Conservation (phyloP, 2,329 filamentous ascomycete species). For the Zymoseptoria crescenta region DNA sequence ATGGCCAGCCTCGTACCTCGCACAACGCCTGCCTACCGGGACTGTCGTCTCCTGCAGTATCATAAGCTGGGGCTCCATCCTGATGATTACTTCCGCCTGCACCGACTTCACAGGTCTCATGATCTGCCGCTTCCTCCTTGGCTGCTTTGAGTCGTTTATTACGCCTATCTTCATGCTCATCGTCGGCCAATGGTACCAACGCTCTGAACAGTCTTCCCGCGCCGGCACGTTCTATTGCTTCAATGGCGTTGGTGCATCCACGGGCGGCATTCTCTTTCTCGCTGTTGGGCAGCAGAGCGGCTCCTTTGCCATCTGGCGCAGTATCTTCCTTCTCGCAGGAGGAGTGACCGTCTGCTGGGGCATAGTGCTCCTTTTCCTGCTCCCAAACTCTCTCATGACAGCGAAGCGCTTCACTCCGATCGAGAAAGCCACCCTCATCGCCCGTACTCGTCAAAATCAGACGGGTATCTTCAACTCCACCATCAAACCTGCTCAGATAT, state of each 20-base stretch:
- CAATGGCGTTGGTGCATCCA: slow-evolving; percentile 65
- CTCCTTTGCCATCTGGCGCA: slow-evolving; percentile 33
- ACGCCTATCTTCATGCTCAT: slow-evolving; percentile 32
- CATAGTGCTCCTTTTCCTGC: slow-evolving; percentile 51
- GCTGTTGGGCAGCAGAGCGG: slow-evolving; percentile 32
- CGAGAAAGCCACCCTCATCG: slow-evolving; percentile 40
- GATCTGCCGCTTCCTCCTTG: slow-evolving; percentile 55
- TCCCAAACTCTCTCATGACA: slow-evolving; percentile 63
- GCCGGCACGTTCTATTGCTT: slow-evolving; percentile 56
- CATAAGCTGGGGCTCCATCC: slow-evolving; percentile 52
- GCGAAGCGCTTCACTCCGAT: slow-evolving; percentile 60
- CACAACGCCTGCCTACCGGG: slow-evolving; percentile 29
- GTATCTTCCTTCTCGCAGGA: slow-evolving; percentile 60
- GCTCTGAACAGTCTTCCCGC: slow-evolving; percentile 43
- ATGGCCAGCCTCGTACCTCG: slow-evolving; percentile 21
- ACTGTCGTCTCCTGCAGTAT: slow-evolving; percentile 37
- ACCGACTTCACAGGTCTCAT: slow-evolving; percentile 53
- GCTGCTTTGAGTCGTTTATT: slow-evolving; percentile 62
- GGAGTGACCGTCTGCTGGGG: slow-evolving; percentile 56
- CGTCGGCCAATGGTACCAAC: slow-evolving; percentile 57
- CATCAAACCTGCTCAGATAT: slow-evolving; percentile 47
- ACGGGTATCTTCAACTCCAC: slow-evolving; percentile 37
- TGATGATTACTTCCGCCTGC: slow-evolving; percentile 56
- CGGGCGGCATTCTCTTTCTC: slow-evolving; percentile 60
- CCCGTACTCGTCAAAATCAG: slow-evolving; percentile 38